Conservation (phyloP, 768 basidiomycete genomes). For the Boletus sp. region DNA sequence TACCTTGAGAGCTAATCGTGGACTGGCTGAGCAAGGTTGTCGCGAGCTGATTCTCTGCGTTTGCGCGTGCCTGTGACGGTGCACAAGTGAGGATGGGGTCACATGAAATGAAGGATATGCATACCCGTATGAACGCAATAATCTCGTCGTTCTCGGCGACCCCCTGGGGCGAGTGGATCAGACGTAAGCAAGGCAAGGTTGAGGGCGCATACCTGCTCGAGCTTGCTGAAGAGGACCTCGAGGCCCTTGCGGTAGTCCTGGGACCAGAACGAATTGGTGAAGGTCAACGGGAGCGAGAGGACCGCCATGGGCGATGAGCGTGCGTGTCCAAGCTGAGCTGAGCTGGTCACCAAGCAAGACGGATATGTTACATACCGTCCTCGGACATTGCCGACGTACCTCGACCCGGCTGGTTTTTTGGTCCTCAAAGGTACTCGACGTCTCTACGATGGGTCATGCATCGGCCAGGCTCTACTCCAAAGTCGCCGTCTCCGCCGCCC, state of each 20-base stretch:
- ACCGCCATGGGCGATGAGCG: constrained; percentile 63
- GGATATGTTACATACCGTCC: not conserved
- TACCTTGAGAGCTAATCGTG: constrained; percentile 50
- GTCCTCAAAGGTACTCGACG: too few species aligned
- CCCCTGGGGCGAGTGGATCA: constrained; percentile 49
- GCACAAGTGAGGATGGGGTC: constrained; percentile 6
- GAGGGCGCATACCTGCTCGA: constrained; percentile 62
- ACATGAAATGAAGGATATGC: constrained; percentile 20
- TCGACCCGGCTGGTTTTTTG: constrained; percentile 7
- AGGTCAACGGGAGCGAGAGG: constrained; percentile 83
- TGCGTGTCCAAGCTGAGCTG: constrained; percentile 15
- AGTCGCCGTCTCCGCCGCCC: constrained; percentile 54
- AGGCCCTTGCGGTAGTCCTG: constrained; percentile 86
- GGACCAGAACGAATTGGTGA: constrained; percentile 94
- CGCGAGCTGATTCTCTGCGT: constrained; percentile 67
- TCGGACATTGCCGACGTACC: constrained; percentile 33
- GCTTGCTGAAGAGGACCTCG: constrained; percentile 70
- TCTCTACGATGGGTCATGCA: too few species aligned
- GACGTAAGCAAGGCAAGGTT: not conserved
- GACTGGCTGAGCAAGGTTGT: constrained; percentile 52
- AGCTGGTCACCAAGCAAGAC: not conserved
- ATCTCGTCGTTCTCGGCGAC: constrained; percentile 82
- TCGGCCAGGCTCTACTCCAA: constrained; percentile 30
- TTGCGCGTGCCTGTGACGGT: constrained; percentile 60
- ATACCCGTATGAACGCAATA: constrained; percentile 76